Conservation (phyloP, 176 grass and related monocot species). For the Bonia amplexicaulis region DNA sequence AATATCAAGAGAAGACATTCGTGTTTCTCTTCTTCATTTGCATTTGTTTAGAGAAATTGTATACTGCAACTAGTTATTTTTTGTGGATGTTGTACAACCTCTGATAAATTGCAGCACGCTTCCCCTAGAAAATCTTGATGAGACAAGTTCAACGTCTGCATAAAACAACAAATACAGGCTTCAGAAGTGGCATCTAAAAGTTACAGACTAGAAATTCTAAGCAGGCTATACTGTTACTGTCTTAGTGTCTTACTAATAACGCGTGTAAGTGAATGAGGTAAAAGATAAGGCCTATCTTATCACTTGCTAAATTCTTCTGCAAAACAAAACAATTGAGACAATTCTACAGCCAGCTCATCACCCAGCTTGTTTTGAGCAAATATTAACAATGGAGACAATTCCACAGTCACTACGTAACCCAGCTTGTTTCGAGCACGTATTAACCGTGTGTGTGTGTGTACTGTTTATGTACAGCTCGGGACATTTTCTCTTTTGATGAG, state of each 20-base stretch:
- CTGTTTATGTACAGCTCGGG: neutral
- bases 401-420: neutral
- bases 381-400: neutral
- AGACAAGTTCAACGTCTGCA: slow-evolving; percentile 70
- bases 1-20: neutral
- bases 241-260: neutral
- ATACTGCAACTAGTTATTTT: slow-evolving; percentile 1
- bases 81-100: slow-evolving; percentile 46
- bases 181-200: slow-evolving; percentile 5
- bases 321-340: neutral
- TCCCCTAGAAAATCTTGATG: slow-evolving; percentile 88
- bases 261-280: neutral
- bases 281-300: neutral
- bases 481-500: neutral
- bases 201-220: neutral
- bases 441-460: neutral
- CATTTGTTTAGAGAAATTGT: neutral
- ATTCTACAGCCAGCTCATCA: neutral
- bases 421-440: neutral
- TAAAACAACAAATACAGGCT: slow-evolving; percentile 14
- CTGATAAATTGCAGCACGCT: slow-evolving; percentile 69
- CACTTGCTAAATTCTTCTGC: neutral
- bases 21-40: neutral
- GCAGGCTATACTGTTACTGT: neutral
- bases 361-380: neutral